Percentiles rank a stretch among this genome's conserved stretches.
These are phyloP conservation scores for Apophysomyces trapeziformis DNA, from an alignment of 371 early-diverging fungal genomes.

Conservation along the genomic window DNA sequence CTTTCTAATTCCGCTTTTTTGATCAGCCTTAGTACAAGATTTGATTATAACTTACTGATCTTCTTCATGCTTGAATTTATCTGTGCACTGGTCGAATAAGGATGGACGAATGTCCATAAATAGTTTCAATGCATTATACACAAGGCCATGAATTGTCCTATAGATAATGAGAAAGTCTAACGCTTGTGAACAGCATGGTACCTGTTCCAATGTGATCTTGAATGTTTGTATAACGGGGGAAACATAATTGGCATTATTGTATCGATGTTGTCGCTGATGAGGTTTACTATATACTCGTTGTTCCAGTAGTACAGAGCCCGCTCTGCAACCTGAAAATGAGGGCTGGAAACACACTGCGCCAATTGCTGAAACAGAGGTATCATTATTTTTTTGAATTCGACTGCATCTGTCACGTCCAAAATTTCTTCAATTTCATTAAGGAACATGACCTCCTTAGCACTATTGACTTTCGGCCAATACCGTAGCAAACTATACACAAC, in stretches of 20 bases:
- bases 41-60: slow-evolving; percentile 3
- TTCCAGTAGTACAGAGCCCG: slow-evolving; percentile 96
- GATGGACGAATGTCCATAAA: slow-evolving; percentile 92
- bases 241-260: slow-evolving; percentile 94
- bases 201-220: slow-evolving; percentile 96
- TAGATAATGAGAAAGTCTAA: background rate
- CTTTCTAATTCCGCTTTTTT: background rate
- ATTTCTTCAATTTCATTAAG: slow-evolving; percentile 96
- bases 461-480: slow-evolving; percentile 98
- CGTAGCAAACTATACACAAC: slow-evolving; percentile 85
- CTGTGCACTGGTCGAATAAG: slow-evolving; percentile 89
- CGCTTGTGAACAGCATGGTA: slow-evolving; percentile 27
- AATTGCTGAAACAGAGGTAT: slow-evolving; percentile 91
- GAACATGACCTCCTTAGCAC: slow-evolving; percentile 98
- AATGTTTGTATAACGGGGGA: slow-evolving; percentile 86
- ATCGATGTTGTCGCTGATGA: slow-evolving; percentile 89
- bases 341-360: slow-evolving; percentile 88
- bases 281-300: slow-evolving; percentile 92
- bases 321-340: slow-evolving; percentile 97
- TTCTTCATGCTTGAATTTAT: slow-evolving; percentile 56
- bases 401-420: slow-evolving; percentile 90
- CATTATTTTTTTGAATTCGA: slow-evolving; percentile 86
- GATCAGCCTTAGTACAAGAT: background rate
- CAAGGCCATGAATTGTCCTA: slow-evolving; percentile 92
- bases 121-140: slow-evolving; percentile 91